These are phyloP conservation scores for Nakazawaea ernobii DNA, from an alignment of 805 yeast species.

Conservation along the genomic window DNA sequence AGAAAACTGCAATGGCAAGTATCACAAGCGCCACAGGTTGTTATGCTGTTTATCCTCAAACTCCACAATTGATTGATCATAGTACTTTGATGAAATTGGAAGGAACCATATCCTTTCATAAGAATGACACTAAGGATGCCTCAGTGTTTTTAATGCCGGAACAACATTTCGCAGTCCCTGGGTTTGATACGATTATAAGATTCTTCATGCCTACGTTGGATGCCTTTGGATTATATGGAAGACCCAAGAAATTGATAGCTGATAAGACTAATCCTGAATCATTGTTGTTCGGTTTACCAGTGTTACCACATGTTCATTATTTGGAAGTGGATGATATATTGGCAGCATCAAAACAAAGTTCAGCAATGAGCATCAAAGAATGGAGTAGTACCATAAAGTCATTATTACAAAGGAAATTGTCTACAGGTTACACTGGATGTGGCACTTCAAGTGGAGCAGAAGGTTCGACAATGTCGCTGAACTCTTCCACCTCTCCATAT, in stretches of 20 bases:
- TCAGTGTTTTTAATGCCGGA: conserved; percentile 80
- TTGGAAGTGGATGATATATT: conserved; percentile 57
- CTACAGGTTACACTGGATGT: conserved; percentile 68
- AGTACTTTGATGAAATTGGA: conserved; percentile 87
- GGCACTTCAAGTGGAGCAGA: conserved; percentile 61
- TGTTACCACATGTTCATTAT: conserved; percentile 71
- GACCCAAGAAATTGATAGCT: conserved; percentile 71
- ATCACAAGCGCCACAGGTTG: conserved; percentile 64
- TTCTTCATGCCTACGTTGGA: conserved; percentile 72
- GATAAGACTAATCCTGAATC: conserved; percentile 63
- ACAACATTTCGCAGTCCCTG: conserved; percentile 75
- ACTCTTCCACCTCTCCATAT: background rate
- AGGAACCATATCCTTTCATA: conserved; percentile 64
- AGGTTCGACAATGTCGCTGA: conserved; percentile 41
- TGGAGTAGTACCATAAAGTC: conserved; percentile 58
- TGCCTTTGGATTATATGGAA: conserved; percentile 73
- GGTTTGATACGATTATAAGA: conserved; percentile 79
- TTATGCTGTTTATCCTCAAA: conserved; percentile 90
- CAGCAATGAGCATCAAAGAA: conserved; percentile 48
- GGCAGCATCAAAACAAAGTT: conserved; percentile 29
- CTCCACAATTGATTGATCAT: conserved; percentile 73
- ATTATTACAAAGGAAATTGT: conserved; percentile 45
- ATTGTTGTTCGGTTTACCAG: conserved; percentile 75
- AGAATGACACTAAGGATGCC: conserved; percentile 48
- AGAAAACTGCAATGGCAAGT: conserved; percentile 77